These are phyloP conservation scores for Stylosanthes scabra DNA, from an alignment of 331 rosid species.

Conservation along the genomic window DNA sequence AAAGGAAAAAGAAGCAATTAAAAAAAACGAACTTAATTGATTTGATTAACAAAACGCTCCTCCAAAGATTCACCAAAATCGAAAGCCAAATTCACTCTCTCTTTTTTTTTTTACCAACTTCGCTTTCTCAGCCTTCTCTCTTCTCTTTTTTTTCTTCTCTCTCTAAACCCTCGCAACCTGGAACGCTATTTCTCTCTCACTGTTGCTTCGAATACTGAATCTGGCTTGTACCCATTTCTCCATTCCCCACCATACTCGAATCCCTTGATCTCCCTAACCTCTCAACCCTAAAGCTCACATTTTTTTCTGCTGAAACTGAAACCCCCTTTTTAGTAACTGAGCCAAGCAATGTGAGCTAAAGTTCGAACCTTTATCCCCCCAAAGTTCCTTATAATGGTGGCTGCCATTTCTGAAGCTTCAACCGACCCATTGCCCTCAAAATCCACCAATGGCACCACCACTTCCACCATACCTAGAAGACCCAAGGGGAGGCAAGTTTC, in stretches of 20 bases:
- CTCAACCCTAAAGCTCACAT: slow-evolving; percentile 24
- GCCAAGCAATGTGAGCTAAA: slow-evolving; percentile 62
- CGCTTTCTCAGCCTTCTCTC: slow-evolving; percentile 37
- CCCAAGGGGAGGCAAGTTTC: slow-evolving; percentile 87
- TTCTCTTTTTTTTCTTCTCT: slow-evolving; percentile 29
- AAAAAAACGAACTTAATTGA: background rate
- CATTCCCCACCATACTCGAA: slow-evolving; percentile 21
- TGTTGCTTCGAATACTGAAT: slow-evolving; percentile 45
- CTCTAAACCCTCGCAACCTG: slow-evolving; percentile 30
- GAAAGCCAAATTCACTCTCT: slow-evolving; percentile 32
- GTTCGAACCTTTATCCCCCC: slow-evolving; percentile 17
- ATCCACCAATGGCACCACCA: slow-evolving; percentile 60
- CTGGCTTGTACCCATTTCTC: slow-evolving; percentile 43
- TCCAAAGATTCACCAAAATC: slow-evolving; percentile 62
- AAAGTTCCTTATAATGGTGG: slow-evolving; percentile 68
- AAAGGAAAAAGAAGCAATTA: no score
- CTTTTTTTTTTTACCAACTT: slow-evolving; percentile 47
- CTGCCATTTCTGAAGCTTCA: slow-evolving; percentile 77
- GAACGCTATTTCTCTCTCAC: slow-evolving; percentile 41
- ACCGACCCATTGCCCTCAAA: slow-evolving; percentile 34
- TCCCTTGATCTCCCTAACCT: slow-evolving; percentile 44
- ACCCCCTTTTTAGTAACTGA: slow-evolving; percentile 21
- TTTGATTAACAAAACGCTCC: slow-evolving; percentile 49
- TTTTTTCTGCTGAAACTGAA: slow-evolving; percentile 1
- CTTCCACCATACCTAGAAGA: slow-evolving; percentile 47